Base-by-base conservation (phyloP, 495 filamentous ascomycete species). In the Penicillium diatomitis region DNA sequence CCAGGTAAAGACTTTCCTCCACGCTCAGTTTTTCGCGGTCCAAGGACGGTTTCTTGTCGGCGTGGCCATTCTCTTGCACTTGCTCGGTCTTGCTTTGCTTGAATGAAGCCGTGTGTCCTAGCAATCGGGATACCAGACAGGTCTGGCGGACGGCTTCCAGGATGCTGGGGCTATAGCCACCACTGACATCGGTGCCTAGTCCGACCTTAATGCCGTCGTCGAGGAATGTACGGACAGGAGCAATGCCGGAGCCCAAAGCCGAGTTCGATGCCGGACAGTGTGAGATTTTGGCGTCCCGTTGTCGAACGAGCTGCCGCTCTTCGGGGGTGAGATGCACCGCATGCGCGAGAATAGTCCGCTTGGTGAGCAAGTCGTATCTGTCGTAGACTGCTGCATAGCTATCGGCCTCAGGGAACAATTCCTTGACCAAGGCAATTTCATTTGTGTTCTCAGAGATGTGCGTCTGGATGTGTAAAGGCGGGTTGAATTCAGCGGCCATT, bases 231-330 rank as follows among this genome's bases (percentile, higher is more conserved):
- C 90, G 72, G 0, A 98, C 84, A 10, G 75, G 79, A 4, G 85
- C 85, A 20, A 80, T 69, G 0, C 92, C 92, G 9, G 78, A 84
- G 2, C 85, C 84, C 20, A 98, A 69, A 3, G 85, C 81, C 1
- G 81, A 81, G 66, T 98, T 98, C 41, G 80, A 86, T 3, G 84
- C 82, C 0, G 92, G 92, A 60, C 92, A 98, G 62, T 98, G 92
- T 35, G 76, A 75, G 37, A 98, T 73, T 60, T 84, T 87, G 0
- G 80, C 69, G 4, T 74, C 65, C 1, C 85, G 69, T 4, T 55
- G 40, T 9, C 72, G 76, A 38, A 97, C 77, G 7, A 94, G 62
- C 8, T 53, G 60, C 0, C 73, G 70, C 58, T 98, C 92, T 0
- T 62, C 65, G 0, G 75, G 68, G 0, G 73, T 72, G 8, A 98